Evolutionary conservation across 1,139 yeast genomes (phyloP).

Genomic region (Geotrichum cucujoidarum): DNA sequence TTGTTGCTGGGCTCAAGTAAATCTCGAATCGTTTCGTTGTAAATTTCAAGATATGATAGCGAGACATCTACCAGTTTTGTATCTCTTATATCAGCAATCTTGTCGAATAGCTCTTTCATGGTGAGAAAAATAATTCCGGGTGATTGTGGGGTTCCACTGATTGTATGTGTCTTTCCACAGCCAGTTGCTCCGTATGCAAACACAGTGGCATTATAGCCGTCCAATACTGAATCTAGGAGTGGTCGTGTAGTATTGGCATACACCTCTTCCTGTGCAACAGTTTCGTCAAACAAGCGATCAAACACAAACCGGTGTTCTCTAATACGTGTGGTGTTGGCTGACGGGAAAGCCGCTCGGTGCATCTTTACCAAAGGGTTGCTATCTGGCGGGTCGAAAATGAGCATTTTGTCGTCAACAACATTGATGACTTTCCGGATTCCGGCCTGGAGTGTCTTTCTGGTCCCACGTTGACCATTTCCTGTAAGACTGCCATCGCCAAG

Average conservation of each 20-base stretch:
- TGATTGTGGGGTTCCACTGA: constrained; percentile 63
- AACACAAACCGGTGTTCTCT: constrained; percentile 79
- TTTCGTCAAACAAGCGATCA: constrained; percentile 71
- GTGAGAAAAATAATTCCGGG: constrained; percentile 84
- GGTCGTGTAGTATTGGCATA: constrained; percentile 66
- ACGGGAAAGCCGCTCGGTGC: constrained; percentile 35
- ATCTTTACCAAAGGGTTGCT: constrained; percentile 34
- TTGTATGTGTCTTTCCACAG: constrained; percentile 95
- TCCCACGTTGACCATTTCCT: constrained; percentile 55
- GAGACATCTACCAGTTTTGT: constrained; percentile 56
- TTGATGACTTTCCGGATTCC: constrained; percentile 62
- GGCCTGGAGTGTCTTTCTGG: constrained; percentile 45
- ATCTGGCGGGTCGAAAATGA: constrained; percentile 80
- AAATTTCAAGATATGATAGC: constrained; percentile 76
- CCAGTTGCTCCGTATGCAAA: constrained; percentile 99
- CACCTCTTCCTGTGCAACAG: constrained; percentile 60
- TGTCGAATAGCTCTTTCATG: constrained; percentile 65
- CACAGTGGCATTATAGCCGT: constrained; percentile 84
- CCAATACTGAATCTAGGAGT: constrained; percentile 65
- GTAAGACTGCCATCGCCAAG: constrained; percentile 54
- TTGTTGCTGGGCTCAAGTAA: constrained; percentile 53
- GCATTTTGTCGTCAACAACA: constrained; percentile 83
- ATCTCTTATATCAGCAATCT: constrained; percentile 53
- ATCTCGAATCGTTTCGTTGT: constrained; percentile 84
- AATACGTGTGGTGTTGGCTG: constrained; percentile 38